Conservation (phyloP, 1,139 yeast species). For the Hemisphaericaspora xylofermentans region DNA sequence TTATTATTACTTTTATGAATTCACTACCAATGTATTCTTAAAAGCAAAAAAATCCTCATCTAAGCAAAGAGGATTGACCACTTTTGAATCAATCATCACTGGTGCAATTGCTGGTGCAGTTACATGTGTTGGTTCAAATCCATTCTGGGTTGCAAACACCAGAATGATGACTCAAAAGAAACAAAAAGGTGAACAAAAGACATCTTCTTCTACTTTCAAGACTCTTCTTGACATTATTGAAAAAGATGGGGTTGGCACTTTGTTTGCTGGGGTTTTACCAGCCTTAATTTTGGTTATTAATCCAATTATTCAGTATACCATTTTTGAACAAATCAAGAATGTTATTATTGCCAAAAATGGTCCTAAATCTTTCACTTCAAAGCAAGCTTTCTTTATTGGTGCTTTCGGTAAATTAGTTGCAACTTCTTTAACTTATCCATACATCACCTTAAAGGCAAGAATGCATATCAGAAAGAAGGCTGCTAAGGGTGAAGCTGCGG, state of each 20-base stretch:
- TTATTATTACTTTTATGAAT: conserved; percentile 88
- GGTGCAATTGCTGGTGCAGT: conserved; percentile 89
- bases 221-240: conserved; percentile 62
- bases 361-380: conserved; percentile 46
- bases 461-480: conserved; percentile 67
- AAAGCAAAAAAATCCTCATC: conserved; percentile 33
- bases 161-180: conserved; percentile 66
- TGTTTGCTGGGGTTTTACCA: conserved; percentile 84
- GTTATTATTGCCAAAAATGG: conserved; percentile 56
- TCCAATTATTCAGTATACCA: conserved; percentile 90
- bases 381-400: conserved; percentile 82
- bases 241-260: conserved; percentile 68
- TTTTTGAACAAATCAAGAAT: conserved; percentile 83
- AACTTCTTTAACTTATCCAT: conserved; percentile 85
- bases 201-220: conserved; percentile 42
- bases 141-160: conserved; percentile 94
- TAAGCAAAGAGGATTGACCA: conserved; percentile 48
- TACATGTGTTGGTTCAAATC: conserved; percentile 85
- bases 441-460: conserved; percentile 84
- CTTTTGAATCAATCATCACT: conserved; percentile 71
- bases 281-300: conserved; percentile 82
- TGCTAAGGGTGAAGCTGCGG: conserved; percentile 17
- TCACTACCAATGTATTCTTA: conserved; percentile 56
- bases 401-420: conserved; percentile 89
- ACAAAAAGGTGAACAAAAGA: conserved; percentile 24